A percentile compares a stretch with the other conserved stretches of the same genome.
Conservation (phyloP, 352 stramenopile genomes). For the Aphanomyces invadans region DNA sequence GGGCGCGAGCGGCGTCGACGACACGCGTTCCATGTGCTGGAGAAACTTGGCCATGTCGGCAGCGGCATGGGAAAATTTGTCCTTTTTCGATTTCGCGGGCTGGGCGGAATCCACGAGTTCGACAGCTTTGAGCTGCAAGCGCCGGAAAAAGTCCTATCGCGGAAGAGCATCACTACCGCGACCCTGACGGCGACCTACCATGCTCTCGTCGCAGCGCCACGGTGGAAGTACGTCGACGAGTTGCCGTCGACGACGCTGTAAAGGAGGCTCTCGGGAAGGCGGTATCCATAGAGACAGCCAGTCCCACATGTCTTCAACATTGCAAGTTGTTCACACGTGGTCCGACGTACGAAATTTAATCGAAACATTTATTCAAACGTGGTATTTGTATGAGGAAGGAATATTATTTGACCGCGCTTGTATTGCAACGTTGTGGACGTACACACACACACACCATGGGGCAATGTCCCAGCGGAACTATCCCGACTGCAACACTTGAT, state of each 20-base stretch:
- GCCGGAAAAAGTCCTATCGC: conserved; percentile 11
- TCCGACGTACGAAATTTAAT: neutral
- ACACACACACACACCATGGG: too few species aligned
- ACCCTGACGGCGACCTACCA: neutral
- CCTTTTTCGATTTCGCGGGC: neutral
- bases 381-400: too few species aligned
- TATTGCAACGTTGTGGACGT: too few species aligned
- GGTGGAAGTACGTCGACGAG: neutral
- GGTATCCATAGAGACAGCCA: too few species aligned
- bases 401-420: too few species aligned
- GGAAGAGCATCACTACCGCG: neutral
- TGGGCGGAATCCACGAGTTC: neutral
- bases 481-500: too few species aligned
- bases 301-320: too few species aligned
- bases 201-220: neutral
- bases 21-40: neutral
- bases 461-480: too few species aligned
- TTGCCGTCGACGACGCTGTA: neutral
- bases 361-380: neutral
- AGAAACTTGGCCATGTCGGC: neutral
- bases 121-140: neutral
- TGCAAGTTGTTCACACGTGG: too few species aligned
- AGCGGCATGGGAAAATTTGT: neutral
- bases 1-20: neutral
- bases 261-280: neutral